phyloP scores from a whole-genome alignment of 1,284 basidiomycete species.

The Cutaneotrichosporon curvatum region DNA sequence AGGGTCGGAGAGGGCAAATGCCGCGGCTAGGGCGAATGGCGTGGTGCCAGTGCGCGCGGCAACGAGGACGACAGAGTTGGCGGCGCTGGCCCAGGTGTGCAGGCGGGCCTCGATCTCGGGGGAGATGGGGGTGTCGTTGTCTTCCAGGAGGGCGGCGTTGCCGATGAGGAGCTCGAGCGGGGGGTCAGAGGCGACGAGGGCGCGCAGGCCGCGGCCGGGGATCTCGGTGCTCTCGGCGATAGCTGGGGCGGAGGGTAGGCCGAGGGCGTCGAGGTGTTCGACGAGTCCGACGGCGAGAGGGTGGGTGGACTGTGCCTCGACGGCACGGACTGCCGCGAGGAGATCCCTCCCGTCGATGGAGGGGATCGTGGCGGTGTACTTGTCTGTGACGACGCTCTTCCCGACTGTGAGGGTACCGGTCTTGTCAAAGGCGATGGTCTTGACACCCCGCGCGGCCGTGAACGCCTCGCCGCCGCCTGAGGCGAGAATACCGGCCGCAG shows the following conservation, averaged over 20 bases:
- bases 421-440: slow-evolving; percentile 86
- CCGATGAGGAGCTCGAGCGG: slow-evolving; percentile 17
- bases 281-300: slow-evolving; percentile 90
- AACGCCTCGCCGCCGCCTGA: slow-evolving; percentile 89
- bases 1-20: slow-evolving; percentile 69
- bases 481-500: slow-evolving; percentile 94
- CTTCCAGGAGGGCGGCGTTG: slow-evolving; percentile 13
- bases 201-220: slow-evolving; percentile 81
- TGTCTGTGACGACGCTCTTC: slow-evolving; percentile 24
- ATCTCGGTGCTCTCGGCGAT: slow-evolving; percentile 68
- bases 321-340: slow-evolving; percentile 54
- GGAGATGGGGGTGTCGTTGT: slow-evolving; percentile 27
- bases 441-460: slow-evolving; percentile 77
- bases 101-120: slow-evolving; percentile 52
- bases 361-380: slow-evolving; percentile 27
- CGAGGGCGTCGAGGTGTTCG: slow-evolving; percentile 58
- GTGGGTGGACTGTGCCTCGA: slow-evolving; percentile 85
- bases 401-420: slow-evolving; percentile 95
- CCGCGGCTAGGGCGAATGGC: slow-evolving; percentile 8
- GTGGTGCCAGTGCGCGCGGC: slow-evolving; percentile 51
- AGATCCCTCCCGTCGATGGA: slow-evolving; percentile 21
- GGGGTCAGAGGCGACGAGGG: slow-evolving; percentile 52
- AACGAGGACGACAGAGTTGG: slow-evolving; percentile 76
- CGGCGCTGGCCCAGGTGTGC: slow-evolving; percentile 57
- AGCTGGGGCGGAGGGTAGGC: slow-evolving; percentile 50